Base-by-base conservation (phyloP, 768 basidiomycete species). In the Termitomyces sp. region DNA sequence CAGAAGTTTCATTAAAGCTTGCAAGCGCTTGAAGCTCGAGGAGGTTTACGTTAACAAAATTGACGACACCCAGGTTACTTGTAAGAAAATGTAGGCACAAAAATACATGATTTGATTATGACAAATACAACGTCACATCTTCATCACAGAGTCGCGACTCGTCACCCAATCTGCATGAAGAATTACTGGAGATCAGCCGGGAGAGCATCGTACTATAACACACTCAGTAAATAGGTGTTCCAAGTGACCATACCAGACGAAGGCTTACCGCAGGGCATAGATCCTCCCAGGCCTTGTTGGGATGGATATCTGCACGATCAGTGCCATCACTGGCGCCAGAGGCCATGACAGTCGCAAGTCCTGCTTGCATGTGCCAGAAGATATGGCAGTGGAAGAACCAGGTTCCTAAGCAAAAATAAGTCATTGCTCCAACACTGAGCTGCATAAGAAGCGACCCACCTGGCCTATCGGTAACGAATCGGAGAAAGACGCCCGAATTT, bases 391-490 rank as follows among this genome's bases (percentile, higher is more conserved):
- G 70, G 70, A 71, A 71, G 67, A 71, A 71, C 66, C 67, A 71
- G 2, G 70, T 68, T 32, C 70, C 70, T 68, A 43, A n/a, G 2
- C 11, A 4, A 3, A 15, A 38, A 29, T 1, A 5, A 12, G 36
- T 12, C 12, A 43, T 38, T 31, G 10, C n/a, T 38, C 1, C 20
- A 29, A 5, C 11, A 29, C 5, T 9, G 20, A 1, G 14, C 12
- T 15, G 12, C 17, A n/a, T 11, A 32, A 32, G 14, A 54, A 9
- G 12, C 4, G 43, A 64, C 60, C 51, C 59, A 84, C 86, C 0
- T 83, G 74, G 68, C 83, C 85, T 31, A 64, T 86, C 81, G 5
- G 86, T 85, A 9, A 71, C 66, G 74, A 85, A 86, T 11, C 85
- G 79, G 47, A 88, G 60, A 1, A 76, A 80, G 14, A 59, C 67